These are phyloP conservation scores for Aspergillus clavatus DNA, from an alignment of 2,329 filamentous ascomycete genomes.

Conservation along the genomic window DNA sequence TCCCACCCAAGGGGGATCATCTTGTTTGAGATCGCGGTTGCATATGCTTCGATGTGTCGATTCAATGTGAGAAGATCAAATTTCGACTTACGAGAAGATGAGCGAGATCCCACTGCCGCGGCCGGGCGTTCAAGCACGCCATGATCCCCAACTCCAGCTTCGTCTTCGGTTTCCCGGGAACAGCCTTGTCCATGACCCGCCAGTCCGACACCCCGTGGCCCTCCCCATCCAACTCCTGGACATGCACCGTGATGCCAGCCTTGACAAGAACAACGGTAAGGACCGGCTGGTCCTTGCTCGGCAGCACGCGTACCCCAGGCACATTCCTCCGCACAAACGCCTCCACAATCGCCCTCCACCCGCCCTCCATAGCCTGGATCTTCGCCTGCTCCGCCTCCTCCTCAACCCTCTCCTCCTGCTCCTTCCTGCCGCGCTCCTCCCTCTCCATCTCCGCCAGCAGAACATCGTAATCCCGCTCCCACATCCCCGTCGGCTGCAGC, in stretches of 20 bases:
- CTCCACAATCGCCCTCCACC: constrained; percentile 33
- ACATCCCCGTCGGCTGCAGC: constrained; percentile 35
- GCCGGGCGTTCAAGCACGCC: constrained; percentile 32
- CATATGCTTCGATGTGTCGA: no score
- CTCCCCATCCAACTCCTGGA: constrained; percentile 23
- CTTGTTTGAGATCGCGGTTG: no score
- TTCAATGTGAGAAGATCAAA: no score
- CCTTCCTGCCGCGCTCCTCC: constrained; percentile 24
- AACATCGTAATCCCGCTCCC: constrained; percentile 39
- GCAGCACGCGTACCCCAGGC: constrained; percentile 28
- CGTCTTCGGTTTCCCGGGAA: constrained; percentile 21
- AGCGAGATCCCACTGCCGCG: constrained; percentile 36
- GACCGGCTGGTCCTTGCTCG: constrained; percentile 19
- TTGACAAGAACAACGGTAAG: constrained; percentile 29
- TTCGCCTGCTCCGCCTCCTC: constrained; percentile 29
- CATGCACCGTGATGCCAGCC: constrained; percentile 32
- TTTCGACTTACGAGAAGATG: constrained; percentile 34
- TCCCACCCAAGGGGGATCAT: no score
- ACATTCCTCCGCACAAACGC: constrained; percentile 24
- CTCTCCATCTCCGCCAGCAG: constrained; percentile 30
- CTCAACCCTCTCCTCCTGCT: constrained; percentile 20
- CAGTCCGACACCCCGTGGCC: constrained; percentile 25
- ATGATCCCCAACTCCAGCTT: constrained; percentile 34
- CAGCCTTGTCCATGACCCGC: constrained; percentile 28
- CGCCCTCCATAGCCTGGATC: constrained; percentile 24